These are phyloP conservation scores for Brassica juncea DNA, from an alignment of 345 rosid species.

Conservation along the genomic window DNA sequence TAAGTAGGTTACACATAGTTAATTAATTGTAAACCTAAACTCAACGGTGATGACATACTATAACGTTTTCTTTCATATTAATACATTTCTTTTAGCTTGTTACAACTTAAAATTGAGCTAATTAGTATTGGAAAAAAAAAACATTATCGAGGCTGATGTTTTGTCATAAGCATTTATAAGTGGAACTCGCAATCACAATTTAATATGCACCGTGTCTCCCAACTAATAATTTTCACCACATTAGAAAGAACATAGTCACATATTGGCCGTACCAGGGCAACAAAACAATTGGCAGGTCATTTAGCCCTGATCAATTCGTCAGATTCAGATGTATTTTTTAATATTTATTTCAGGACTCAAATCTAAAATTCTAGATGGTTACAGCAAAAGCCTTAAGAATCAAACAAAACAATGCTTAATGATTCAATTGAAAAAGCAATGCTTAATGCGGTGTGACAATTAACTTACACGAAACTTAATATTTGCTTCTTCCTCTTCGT, in stretches of 20 bases:
- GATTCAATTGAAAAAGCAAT: background rate
- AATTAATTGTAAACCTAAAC: constrained; percentile 27
- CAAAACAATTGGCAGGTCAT: background rate
- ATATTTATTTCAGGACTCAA: background rate
- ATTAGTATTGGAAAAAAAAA: background rate
- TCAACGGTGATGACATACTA: constrained; percentile 23
- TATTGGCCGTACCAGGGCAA: background rate
- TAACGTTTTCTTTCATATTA: constrained; percentile 25
- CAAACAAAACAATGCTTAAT: background rate
- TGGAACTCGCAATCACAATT: background rate
- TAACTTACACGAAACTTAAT: constrained; percentile 9
- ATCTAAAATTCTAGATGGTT: background rate
- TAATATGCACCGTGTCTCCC: constrained; percentile 14
- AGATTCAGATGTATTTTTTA: background rate
- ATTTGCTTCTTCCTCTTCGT: constrained; percentile 4
- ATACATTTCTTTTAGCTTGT: constrained; percentile 3
- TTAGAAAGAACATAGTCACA: background rate
- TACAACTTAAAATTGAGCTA: constrained; percentile 11
- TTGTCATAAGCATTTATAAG: background rate
- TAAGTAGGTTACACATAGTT: constrained; percentile 33
- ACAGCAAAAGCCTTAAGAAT: background rate
- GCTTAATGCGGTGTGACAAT: background rate
- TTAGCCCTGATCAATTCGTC: background rate
- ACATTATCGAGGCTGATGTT: background rate
- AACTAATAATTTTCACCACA: constrained; percentile 15